Conservation (phyloP, 2,329 filamentous ascomycete species). For the Fusarium goolgardi region DNA sequence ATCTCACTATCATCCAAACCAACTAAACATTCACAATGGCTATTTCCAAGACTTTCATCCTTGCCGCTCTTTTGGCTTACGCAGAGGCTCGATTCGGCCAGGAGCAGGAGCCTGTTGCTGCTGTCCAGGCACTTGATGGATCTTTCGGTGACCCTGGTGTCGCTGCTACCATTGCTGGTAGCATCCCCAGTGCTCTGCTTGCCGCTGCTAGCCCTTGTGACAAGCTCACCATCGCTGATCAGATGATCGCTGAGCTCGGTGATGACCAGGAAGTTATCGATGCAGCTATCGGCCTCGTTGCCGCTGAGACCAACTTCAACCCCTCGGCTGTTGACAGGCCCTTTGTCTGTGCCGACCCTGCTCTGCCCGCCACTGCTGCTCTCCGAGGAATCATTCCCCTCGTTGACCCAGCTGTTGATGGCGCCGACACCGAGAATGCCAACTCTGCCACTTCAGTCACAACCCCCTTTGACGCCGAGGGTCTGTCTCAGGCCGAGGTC, state of each 20-base stretch:
- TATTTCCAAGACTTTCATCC: constrained; percentile 34
- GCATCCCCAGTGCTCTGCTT: constrained; percentile 70
- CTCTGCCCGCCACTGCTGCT: constrained; percentile 68
- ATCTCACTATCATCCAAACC: constrained; percentile 8
- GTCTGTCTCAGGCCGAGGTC: constrained; percentile 74
- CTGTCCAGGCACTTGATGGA: constrained; percentile 62
- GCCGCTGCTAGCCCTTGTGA: constrained; percentile 74
- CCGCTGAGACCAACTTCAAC: constrained; percentile 80
- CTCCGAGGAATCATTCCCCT: constrained; percentile 75
- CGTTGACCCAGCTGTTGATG: constrained; percentile 72
- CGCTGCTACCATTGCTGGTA: constrained; percentile 72
- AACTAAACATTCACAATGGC: constrained; percentile 11
- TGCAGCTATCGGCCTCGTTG: constrained; percentile 71
- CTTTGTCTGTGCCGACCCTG: constrained; percentile 71
- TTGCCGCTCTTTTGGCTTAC: constrained; percentile 51
- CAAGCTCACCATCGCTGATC: constrained; percentile 73
- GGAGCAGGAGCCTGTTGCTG: constrained; percentile 68
- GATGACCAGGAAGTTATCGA: constrained; percentile 68
- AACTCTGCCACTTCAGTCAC: constrained; percentile 65
- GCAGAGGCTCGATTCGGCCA: constrained; percentile 70
- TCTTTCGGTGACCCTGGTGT: constrained; percentile 67
- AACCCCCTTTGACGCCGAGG: constrained; percentile 67
- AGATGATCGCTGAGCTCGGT: constrained; percentile 72
- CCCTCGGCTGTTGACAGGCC: constrained; percentile 70
- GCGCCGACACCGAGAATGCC: constrained; percentile 68